These are phyloP conservation scores for Tulasnella sp. DNA, from an alignment of 768 basidiomycete genomes.

Conservation along the genomic window DNA sequence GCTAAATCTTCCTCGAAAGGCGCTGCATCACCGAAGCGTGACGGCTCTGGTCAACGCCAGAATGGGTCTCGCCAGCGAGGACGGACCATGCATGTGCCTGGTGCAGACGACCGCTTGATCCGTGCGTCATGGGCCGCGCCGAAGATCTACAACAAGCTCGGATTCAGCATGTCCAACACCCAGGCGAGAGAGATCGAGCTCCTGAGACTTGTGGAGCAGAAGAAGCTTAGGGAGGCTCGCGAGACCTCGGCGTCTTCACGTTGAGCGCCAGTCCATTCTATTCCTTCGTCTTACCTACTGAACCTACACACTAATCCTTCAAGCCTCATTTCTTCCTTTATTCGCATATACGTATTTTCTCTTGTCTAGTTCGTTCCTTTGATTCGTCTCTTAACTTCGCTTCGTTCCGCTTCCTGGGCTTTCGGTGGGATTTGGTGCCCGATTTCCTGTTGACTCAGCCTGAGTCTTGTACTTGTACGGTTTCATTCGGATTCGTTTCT, in stretches of 20 bases:
- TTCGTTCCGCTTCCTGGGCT: no score
- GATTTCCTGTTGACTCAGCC: no score
- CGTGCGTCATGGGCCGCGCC: conserved; percentile 21
- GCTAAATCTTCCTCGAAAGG: not conserved
- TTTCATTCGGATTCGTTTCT: no score
- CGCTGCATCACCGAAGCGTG: not conserved
- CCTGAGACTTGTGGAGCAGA: conserved; percentile 25
- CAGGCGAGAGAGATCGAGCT: conserved; percentile 31
- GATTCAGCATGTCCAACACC: conserved; percentile 26
- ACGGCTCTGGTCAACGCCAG: not conserved
- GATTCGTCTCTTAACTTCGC: no score
- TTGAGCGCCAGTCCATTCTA: not conserved
- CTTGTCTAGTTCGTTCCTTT: no score
- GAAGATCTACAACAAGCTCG: conserved; percentile 24
- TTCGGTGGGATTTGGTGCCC: no score
- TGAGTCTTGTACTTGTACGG: no score
- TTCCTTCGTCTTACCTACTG: no score
- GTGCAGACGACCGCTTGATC: not conserved
- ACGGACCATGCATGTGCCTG: not conserved
- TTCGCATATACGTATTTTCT: no score
- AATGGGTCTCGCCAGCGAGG: not conserved
- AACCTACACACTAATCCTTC: no score
- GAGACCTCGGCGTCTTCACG: not conserved
- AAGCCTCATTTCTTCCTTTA: no score
- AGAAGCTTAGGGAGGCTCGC: not conserved